Evolutionary conservation across 2,329 filamentous ascomycete species (phyloP).

Genomic region (Fusarium redolens): DNA sequence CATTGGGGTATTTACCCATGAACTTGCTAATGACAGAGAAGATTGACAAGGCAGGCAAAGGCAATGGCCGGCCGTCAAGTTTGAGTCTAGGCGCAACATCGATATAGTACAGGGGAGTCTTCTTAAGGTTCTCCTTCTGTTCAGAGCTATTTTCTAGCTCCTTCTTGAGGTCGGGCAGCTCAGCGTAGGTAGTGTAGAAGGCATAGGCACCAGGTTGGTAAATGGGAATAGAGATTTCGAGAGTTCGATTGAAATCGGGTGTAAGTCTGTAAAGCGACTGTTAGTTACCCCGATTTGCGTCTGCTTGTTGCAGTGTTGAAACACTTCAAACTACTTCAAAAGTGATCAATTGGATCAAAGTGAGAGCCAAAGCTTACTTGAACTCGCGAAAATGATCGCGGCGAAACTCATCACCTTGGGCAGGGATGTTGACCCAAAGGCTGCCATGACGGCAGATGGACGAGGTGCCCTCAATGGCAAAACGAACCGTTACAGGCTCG

Average conservation of each 20-base stretch:
- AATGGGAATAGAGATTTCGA: conserved; percentile 91
- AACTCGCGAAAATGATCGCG: conserved; percentile 86
- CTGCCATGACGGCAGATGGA: conserved; percentile 95
- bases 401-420: conserved; percentile 78
- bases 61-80: conserved; percentile 78
- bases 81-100: conserved; percentile 87
- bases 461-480: conserved; percentile 93
- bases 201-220: conserved; percentile 86
- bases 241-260: conserved; percentile 91
- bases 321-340: background rate
- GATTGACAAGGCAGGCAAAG: conserved; percentile 87
- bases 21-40: conserved; percentile 98
- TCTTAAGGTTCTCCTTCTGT: conserved; percentile 63
- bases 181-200: conserved; percentile 93
- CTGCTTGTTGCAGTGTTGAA: background rate
- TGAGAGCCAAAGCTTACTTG: conserved; percentile 70
- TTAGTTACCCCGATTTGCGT: conserved; percentile 19
- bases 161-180: conserved; percentile 74
- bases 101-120: conserved; percentile 87
- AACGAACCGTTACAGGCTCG: conserved; percentile 83
- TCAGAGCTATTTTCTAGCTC: conserved; percentile 40
- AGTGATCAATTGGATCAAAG: conserved; percentile 5
- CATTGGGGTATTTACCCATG: conserved; percentile 89
- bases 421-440: conserved; percentile 95
- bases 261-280: conserved; percentile 70